These are phyloP conservation scores for Epithemia pelagica DNA, from an alignment of 108 stramenopile species.

Conservation along the genomic window DNA sequence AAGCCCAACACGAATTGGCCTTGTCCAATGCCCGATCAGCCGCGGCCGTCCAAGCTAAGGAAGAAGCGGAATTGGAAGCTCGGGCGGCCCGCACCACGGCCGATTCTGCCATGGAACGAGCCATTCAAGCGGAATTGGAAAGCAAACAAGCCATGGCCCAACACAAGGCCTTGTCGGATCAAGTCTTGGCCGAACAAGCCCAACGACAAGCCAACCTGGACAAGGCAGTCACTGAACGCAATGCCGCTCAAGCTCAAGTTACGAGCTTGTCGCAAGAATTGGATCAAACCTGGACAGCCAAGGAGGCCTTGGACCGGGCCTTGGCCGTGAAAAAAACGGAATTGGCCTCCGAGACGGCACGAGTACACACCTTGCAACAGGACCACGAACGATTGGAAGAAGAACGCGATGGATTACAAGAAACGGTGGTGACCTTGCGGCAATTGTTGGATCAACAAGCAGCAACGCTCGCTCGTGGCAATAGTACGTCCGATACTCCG, in stretches of 20 bases:
- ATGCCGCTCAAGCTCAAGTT: neutral
- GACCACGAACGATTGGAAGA: neutral
- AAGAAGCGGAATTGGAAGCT: constrained; percentile 83
- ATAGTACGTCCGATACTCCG: neutral
- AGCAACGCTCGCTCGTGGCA: neutral
- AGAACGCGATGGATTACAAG: neutral
- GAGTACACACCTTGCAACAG: neutral
- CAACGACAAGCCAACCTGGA: neutral
- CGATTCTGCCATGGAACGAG: constrained; percentile 61
- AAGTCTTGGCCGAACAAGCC: constrained; percentile 20
- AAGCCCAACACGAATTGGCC: constrained; percentile 72
- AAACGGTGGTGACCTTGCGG: neutral
- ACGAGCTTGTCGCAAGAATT: neutral
- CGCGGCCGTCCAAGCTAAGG: constrained; percentile 72
- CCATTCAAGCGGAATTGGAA: constrained; percentile 48
- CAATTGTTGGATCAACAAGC: neutral
- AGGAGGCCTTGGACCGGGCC: neutral
- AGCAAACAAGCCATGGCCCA: constrained; percentile 47
- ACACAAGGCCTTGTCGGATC: constrained; percentile 30
- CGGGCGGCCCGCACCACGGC: constrained; percentile 60
- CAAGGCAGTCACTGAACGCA: neutral
- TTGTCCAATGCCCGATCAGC: constrained; percentile 71
- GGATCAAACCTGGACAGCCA: neutral
- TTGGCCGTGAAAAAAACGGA: neutral
- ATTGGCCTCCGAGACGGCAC: neutral